Evolutionary conservation across 768 basidiomycete genomes (phyloP), one percentile per base, ranked within the genome.

Genomic region (Lactarius sanguifluus): DNA sequence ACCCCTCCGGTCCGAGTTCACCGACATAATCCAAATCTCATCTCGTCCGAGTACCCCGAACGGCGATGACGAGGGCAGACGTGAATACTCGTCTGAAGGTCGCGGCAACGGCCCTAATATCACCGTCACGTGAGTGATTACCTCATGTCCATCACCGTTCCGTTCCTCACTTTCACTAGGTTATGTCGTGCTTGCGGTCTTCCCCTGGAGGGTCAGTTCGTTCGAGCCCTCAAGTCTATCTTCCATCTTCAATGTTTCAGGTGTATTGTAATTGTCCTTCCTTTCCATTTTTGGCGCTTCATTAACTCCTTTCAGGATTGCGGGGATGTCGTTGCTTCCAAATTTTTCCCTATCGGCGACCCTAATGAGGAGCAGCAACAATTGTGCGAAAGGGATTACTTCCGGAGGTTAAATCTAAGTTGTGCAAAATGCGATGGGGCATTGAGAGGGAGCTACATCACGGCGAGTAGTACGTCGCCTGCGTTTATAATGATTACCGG

Each of bases 281-380:
- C 60, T 55, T 60, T 32, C 47, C 67, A 30, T 41, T 59, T 16
- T 67, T 38, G 40, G 16, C n/a, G 60, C 65, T 67, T 25, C 61
- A 9, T 45, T 65, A 67, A 55, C 47, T 60, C 23, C 60, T 38
- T 68, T 18, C 59, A 98, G 96, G 97, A 99, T 75, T 99, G 97
- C 74, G 90, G 92, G 72, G 89, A 91, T 73, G 91, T 98, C 57
- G 97, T 99, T 50, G 97, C 97, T 32, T 91, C 92, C 67, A 99
- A 98, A 77, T 98, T 99, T 81, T 99, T 99, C 78, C 96, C 97
- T n/a, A 92, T 98, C 72, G 96, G 98, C 73, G 93, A 93, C 1
- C 82, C 86, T 55, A 93, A 94, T 73, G 87, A 89, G 67, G 89
- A 86, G 75, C 96, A 93, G 73, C 87, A 90, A 67, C 96, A 96